phyloP scores from a whole-genome alignment of 2,329 filamentous ascomycete species.

The Tolypocladium capitatum region DNA sequence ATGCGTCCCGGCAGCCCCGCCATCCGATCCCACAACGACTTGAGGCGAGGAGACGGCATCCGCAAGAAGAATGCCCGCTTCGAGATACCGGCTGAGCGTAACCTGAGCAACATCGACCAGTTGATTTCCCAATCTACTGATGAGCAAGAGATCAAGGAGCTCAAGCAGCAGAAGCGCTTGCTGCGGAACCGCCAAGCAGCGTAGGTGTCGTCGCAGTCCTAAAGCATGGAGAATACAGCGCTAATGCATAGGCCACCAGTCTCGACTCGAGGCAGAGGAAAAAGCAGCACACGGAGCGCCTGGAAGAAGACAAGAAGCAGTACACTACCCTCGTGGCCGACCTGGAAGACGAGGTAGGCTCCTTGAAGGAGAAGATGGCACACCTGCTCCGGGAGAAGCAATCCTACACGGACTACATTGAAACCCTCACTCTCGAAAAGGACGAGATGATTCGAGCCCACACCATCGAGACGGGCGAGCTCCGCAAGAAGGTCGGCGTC shows the following conservation, averaged over 20 bases:
- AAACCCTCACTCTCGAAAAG: slow-evolving; percentile 70
- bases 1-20: slow-evolving; percentile 56
- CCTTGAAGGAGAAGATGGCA: slow-evolving; percentile 55
- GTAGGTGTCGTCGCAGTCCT: slow-evolving; percentile 40
- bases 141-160: slow-evolving; percentile 89
- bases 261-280: slow-evolving; percentile 95
- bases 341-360: slow-evolving; percentile 64
- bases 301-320: slow-evolving; percentile 94
- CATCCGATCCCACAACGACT: slow-evolving; percentile 62
- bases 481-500: slow-evolving; percentile 83
- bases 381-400: slow-evolving; percentile 62
- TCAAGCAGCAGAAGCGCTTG: slow-evolving; percentile 95
- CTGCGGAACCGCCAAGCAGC: slow-evolving; percentile 93
- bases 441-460: slow-evolving; percentile 81
- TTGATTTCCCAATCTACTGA: slow-evolving; percentile 79
- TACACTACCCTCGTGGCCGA: slow-evolving; percentile 63
- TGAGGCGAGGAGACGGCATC: slow-evolving; percentile 73
- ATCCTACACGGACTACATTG: slow-evolving; percentile 60
- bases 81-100: slow-evolving; percentile 89
- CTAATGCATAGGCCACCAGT: slow-evolving; percentile 27
- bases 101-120: slow-evolving; percentile 86
- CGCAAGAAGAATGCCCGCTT: slow-evolving; percentile 98
- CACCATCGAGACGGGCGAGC: slow-evolving; percentile 78
- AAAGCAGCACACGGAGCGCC: slow-evolving; percentile 93
- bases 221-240: background rate